Evolutionary conservation across 1,284 basidiomycete species (phyloP).

Genomic region (Schizophyllum commune): DNA sequence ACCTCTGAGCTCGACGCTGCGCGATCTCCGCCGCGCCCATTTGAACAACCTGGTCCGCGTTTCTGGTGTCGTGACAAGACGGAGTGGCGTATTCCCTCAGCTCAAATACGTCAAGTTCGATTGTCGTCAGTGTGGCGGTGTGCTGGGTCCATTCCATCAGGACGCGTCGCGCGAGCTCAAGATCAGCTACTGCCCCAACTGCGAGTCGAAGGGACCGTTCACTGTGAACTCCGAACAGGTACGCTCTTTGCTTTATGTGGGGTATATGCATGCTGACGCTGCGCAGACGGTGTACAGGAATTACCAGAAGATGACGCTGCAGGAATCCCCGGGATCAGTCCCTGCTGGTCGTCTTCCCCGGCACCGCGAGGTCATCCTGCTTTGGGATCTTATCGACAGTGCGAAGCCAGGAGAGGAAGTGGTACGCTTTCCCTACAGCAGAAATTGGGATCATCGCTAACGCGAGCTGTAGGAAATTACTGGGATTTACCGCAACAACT

Average conservation of each 20-base stretch:
- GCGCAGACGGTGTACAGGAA: constrained; percentile 95
- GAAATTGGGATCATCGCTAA: no score
- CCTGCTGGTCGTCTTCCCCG: constrained; percentile 94
- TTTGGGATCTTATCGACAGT: constrained; percentile 97
- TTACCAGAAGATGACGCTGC: constrained; percentile 98
- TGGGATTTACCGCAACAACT: constrained; percentile 98
- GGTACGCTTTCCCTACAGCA: no score
- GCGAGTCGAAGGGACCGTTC: constrained; percentile 93
- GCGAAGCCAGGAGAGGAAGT: constrained; percentile 99
- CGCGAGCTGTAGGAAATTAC: constrained; percentile 71
- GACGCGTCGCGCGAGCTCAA: constrained; percentile 92
- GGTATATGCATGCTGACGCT: not conserved
- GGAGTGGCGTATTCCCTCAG: constrained; percentile 96
- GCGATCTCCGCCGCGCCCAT: constrained; percentile 88
- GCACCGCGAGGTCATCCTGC: constrained; percentile 92
- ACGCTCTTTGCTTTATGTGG: constrained; percentile 6
- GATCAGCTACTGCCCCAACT: constrained; percentile 91
- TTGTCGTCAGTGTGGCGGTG: constrained; percentile 87
- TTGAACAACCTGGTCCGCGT: constrained; percentile 96
- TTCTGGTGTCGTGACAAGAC: constrained; percentile 93
- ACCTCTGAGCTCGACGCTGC: constrained; percentile 82
- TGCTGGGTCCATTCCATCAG: constrained; percentile 96
- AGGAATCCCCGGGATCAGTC: constrained; percentile 97
- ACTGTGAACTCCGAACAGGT: constrained; percentile 95
- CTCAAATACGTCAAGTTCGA: constrained; percentile 99